phyloP scores from a whole-genome alignment of 441 rosid genomes.

The Bruguiera hainesii region DNA sequence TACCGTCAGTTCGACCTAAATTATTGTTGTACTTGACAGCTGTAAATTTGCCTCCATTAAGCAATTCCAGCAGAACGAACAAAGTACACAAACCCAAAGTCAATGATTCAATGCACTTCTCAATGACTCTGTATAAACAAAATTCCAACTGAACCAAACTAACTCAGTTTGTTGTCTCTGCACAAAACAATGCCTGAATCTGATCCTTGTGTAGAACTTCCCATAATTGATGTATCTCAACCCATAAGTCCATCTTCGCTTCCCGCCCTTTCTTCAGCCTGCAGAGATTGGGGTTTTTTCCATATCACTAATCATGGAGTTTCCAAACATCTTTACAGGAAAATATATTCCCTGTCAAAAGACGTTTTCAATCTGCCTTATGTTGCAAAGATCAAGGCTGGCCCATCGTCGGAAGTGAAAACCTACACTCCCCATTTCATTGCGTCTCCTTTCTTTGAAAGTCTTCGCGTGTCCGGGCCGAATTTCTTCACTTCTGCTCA shows the following conservation, averaged over 20 bases:
- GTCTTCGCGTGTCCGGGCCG: slow-evolving; percentile 57
- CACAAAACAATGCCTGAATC: slow-evolving; percentile 22
- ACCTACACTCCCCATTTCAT: slow-evolving; percentile 59
- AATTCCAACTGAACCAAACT: slow-evolving; percentile 19
- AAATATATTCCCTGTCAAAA: slow-evolving; percentile 37
- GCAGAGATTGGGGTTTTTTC: slow-evolving; percentile 65
- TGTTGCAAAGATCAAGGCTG: slow-evolving; percentile 47
- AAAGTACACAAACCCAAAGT: background rate
- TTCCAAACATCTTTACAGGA: slow-evolving; percentile 34
- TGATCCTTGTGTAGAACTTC: slow-evolving; percentile 37
- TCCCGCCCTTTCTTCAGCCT: slow-evolving; percentile 42
- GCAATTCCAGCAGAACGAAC: no score
- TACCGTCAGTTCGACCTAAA: background rate
- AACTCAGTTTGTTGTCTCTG: slow-evolving; percentile 6
- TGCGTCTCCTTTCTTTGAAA: slow-evolving; percentile 67
- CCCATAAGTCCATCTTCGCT: slow-evolving; percentile 40
- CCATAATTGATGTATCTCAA: slow-evolving; percentile 54
- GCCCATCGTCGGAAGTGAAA: slow-evolving; percentile 35
- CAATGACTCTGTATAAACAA: background rate
- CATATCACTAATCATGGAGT: slow-evolving; percentile 52
- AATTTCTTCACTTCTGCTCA: slow-evolving; percentile 52
- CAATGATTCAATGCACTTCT: background rate
- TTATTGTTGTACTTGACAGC: no score
- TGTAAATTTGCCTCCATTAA: no score
- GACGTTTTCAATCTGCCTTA: slow-evolving; percentile 38